Conservation (phyloP, 176 grass and related monocot species). For the Elymus sibiricus region DNA sequence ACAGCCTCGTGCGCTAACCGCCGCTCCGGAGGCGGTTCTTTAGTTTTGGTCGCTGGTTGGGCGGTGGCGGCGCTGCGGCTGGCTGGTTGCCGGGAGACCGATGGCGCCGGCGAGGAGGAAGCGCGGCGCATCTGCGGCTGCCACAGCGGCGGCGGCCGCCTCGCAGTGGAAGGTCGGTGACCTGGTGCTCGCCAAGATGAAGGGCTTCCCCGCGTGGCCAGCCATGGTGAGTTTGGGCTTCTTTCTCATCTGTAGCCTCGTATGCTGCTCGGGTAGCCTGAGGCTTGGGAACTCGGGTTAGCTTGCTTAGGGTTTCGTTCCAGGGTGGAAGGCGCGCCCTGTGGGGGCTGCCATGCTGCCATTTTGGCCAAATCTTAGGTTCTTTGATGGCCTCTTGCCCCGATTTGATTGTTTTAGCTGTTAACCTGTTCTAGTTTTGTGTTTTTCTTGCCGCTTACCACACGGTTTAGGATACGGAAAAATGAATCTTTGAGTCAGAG, state of each 20-base stretch:
- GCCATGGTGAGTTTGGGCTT: constrained; percentile 59
- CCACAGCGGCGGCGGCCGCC: constrained; percentile 48
- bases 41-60: no score
- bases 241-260: constrained; percentile 34
- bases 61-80: background rate
- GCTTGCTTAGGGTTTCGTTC: constrained; percentile 22
- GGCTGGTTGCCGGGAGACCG: constrained; percentile 8
- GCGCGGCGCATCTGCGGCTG: constrained; percentile 43
- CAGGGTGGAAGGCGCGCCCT: background rate
- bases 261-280: background rate
- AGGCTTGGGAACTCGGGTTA: constrained; percentile 13
- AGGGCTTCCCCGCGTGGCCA: constrained; percentile 94
- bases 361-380: constrained; percentile 6
- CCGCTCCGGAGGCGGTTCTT: background rate
- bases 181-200: constrained; percentile 99
- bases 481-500: constrained; percentile 2
- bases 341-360: background rate
- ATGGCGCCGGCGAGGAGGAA: constrained; percentile 78
- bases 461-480: background rate
- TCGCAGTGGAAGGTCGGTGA: constrained; percentile 95
- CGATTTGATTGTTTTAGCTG: constrained; percentile 32
- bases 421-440: constrained; percentile 21
- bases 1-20: background rate
- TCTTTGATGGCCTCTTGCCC: background rate
- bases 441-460: background rate